Conservation (phyloP, 805 yeast species). For the Saturnispora galanensis region DNA sequence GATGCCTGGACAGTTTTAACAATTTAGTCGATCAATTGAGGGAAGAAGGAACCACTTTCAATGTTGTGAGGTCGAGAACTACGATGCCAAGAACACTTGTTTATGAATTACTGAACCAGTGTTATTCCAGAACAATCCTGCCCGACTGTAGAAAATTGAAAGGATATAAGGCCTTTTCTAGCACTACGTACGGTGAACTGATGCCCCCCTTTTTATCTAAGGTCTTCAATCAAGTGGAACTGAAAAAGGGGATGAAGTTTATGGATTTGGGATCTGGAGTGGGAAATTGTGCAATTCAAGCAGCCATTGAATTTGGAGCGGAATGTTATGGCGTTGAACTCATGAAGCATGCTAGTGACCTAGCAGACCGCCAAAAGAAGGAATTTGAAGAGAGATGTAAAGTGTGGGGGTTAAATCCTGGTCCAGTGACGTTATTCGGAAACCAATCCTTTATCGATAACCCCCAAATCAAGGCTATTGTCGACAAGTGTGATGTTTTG, state of each 20-base stretch:
- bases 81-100: conserved; percentile 34
- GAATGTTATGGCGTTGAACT: conserved; percentile 84
- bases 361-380: conserved; percentile 49
- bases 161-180: conserved; percentile 77
- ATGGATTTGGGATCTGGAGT: conserved; percentile 92
- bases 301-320: conserved; percentile 79
- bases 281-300: conserved; percentile 84
- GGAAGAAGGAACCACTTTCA: conserved; percentile 22
- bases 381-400: conserved; percentile 51
- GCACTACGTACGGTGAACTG: conserved; percentile 84
- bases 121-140: conserved; percentile 70
- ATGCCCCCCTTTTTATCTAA: conserved; percentile 67
- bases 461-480: conserved; percentile 39
- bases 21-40: conserved; percentile 28
- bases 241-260: conserved; percentile 47
- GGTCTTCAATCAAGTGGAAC: conserved; percentile 50
- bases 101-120: conserved; percentile 63
- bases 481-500: conserved; percentile 59
- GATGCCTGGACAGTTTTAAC: conserved; percentile 36
- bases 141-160: conserved; percentile 58
- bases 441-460: conserved; percentile 66
- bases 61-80: conserved; percentile 11
- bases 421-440: conserved; percentile 48
- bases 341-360: conserved; percentile 69
- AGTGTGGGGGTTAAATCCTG: conserved; percentile 54